Conservation (phyloP, 1,139 yeast genomes). For the Kodamaea sp. region DNA sequence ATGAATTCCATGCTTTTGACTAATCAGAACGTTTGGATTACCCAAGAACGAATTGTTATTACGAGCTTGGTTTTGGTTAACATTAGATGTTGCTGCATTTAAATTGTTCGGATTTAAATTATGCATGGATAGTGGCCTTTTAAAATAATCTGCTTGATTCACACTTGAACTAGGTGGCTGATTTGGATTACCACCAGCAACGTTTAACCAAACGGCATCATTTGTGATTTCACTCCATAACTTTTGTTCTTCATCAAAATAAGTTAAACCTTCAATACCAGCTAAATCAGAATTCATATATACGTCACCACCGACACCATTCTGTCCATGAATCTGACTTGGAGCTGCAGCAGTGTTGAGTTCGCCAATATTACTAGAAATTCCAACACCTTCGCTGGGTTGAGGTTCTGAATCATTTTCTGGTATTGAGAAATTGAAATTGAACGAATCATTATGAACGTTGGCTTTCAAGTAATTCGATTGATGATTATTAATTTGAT, state of each 20-base stretch:
- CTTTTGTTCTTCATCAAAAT: conserved; percentile 52
- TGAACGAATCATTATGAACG: conserved; percentile 14
- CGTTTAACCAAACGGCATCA: conserved; percentile 67
- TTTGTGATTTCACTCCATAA: conserved; percentile 72
- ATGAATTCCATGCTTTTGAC: too few species aligned
- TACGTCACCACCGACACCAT: conserved; percentile 22
- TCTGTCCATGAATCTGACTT: conserved; percentile 1
- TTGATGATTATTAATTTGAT: background rate
- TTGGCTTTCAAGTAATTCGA: conserved; percentile 1
- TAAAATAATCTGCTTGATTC: conserved; percentile 7
- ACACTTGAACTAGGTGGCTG: conserved; percentile 16
- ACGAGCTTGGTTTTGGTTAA: background rate
- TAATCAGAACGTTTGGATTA: too few species aligned
- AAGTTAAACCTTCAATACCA: conserved; percentile 45
- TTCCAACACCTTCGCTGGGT: background rate
- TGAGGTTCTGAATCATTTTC: conserved; percentile 2
- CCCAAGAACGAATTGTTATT: background rate
- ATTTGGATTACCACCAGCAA: conserved; percentile 21
- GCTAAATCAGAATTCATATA: conserved; percentile 35
- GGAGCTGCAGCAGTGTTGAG: background rate
- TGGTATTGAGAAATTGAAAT: conserved; percentile 18
- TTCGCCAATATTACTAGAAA: conserved; percentile 8
- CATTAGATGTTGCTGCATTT: background rate
- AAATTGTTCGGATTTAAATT: conserved; percentile 7
- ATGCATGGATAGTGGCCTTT: conserved; percentile 7